phyloP scores from a whole-genome alignment of 163 green algal genomes.

The Smithsoniella earleae region DNA sequence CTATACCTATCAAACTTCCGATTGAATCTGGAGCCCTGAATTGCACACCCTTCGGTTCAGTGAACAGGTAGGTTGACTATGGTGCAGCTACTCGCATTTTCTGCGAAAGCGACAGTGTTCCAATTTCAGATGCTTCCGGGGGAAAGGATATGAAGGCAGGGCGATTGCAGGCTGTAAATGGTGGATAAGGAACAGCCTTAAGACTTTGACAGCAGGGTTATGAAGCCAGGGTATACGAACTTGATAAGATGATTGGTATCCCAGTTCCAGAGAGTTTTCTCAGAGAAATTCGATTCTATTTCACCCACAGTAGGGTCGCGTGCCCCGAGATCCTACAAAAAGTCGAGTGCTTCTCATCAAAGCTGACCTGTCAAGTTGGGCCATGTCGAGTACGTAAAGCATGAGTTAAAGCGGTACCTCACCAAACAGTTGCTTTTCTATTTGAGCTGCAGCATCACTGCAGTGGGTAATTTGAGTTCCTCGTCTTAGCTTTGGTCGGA shows the following conservation, averaged over 20 bases:
- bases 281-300: constrained; percentile 62
- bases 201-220: no score
- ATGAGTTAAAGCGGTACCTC: no score
- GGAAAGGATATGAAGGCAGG: not conserved
- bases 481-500: not conserved
- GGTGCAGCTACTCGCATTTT: no score
- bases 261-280: constrained; percentile 68
- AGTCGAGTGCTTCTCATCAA: no score
- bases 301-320: constrained; percentile 64
- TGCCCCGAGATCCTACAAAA: constrained; percentile 63
- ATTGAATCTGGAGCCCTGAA: constrained; percentile 23
- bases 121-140: not conserved
- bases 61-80: no score
- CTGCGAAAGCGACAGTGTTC: no score
- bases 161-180: not conserved
- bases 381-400: no score
- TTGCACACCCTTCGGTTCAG: no score
- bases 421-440: not conserved
- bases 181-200: no score
- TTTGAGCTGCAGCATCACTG: not conserved
- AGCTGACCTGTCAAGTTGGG: no score
- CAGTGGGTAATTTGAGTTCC: not conserved
- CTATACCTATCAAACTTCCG: not conserved
- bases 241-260: constrained; percentile 80
- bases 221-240: constrained; percentile 44